Base-by-base conservation (phyloP, 2,329 filamentous ascomycete genomes). In the Dactylellina parvicollis region DNA sequence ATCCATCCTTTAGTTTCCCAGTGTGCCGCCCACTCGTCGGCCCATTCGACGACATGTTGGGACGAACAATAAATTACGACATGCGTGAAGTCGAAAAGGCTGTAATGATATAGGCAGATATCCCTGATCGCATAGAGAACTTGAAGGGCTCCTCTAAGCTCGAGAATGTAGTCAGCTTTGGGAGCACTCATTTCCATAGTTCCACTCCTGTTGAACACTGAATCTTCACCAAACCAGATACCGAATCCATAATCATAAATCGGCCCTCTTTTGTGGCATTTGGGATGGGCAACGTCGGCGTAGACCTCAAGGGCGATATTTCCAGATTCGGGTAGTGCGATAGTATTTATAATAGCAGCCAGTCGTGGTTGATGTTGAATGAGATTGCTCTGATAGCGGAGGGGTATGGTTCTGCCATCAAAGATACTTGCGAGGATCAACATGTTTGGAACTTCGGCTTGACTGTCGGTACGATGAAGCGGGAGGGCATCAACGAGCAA, bases 21-120 rank as follows among this genome's bases (percentile, higher is more conserved):
- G 26, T 73, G 32, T 16, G 22, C 46, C 10, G 16, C 22, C 60
- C 60, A 73, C 14, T 61, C 44, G 4, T 62, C 24, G 0, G 60
- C 60, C 69, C 69, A 73, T 14, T 65, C 34, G 16, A 66, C 30
- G 14, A 73, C 26, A 28, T 73, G 60, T 2, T 26, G 24, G 9
- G 60, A 60, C 18, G 69, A 73, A 12, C 60, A 73, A 16, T 66
- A 60, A n/a, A 73, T 49, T 1, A 47, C 26, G 16, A 73, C 69
- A 14, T 73, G 54, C 8, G 69, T 73, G 28, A 61, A 73, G 36
- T 73, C 69, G n/a, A 73, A 66, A 12, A 46, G n/a, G 34, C 54
- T 66, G n/a, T 55, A 73, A 28, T 44, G 9, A 10, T 54, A 61
- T 2, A 42, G 18, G 4, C 52, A 66, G 20, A 73, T 16, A 18